A percentile compares a stretch with the other conserved stretches of the same genome.
phyloP scores from a whole-genome alignment of 139 green algal genomes.

The Auxenochlorella protothecoides region DNA sequence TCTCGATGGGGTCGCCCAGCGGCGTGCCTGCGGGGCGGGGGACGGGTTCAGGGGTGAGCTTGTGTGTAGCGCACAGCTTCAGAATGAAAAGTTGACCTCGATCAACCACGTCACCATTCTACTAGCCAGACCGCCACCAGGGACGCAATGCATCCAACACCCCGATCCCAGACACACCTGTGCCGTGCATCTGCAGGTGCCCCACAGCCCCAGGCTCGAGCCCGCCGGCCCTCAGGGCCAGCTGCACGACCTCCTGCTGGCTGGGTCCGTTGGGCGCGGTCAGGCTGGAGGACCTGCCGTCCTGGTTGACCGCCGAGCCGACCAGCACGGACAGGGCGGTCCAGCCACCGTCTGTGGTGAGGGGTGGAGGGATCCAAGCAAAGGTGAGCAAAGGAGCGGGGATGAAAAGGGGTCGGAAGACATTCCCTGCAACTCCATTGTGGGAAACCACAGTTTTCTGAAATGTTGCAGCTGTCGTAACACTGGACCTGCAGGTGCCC shows the following conservation, averaged over 20 bases:
- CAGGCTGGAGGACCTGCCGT: slow-evolving; percentile 41
- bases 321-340: slow-evolving; percentile 10
- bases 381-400: too few relatives aligned
- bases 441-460: too few relatives aligned
- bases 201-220: slow-evolving; percentile 6
- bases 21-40: slow-evolving; percentile 43
- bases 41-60: too few relatives aligned
- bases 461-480: too few relatives aligned
- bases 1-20: slow-evolving; percentile 82
- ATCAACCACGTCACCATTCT: too few relatives aligned
- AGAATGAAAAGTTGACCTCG: too few relatives aligned
- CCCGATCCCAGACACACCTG: not conserved
- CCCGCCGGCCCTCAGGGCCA: slow-evolving; percentile 18
- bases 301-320: slow-evolving; percentile 41
- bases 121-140: too few relatives aligned
- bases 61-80: too few relatives aligned
- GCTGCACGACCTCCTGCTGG: slow-evolving; percentile 34
- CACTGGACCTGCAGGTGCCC: too few relatives aligned
- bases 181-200: slow-evolving; percentile 60
- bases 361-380: not conserved
- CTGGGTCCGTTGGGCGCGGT: slow-evolving; percentile 52
- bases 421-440: too few relatives aligned
- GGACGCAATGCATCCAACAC: too few relatives aligned
- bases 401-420: too few relatives aligned
- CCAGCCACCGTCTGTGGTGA: not conserved